phyloP scores from a whole-genome alignment of 805 yeast species.

The Yarrowia bubula region DNA sequence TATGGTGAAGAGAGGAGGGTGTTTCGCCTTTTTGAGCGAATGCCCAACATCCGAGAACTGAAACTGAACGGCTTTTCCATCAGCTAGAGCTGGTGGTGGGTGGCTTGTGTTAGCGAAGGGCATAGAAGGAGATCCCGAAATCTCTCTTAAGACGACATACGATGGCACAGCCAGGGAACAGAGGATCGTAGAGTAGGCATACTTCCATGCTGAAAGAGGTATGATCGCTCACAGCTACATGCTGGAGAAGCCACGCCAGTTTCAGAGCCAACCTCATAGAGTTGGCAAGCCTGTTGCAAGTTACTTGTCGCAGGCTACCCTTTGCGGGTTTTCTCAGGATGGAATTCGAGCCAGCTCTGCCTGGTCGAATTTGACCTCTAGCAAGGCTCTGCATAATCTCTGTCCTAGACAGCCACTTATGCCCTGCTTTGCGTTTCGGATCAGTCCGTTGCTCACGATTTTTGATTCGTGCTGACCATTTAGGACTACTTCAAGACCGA shows the following conservation, averaged over 20 bases:
- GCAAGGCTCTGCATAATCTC: conserved; percentile 19
- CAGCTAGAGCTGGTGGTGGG: conserved; percentile 13
- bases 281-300: conserved; percentile 2
- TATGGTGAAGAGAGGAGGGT: background rate
- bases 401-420: background rate
- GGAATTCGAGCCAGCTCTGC: background rate
- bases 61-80: background rate
- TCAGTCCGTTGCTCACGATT: conserved; percentile 16
- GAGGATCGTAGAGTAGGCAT: background rate
- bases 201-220: background rate
- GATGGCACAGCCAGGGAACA: background rate
- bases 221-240: background rate
- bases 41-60: no score
- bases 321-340: background rate
- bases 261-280: background rate
- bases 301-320: conserved; percentile 13
- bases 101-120: background rate
- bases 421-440: conserved; percentile 28
- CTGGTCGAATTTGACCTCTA: background rate
- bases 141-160: no score
- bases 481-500: conserved; percentile 87
- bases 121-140: background rate
- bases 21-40: conserved; percentile 3
- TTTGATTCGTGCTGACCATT: conserved; percentile 19
- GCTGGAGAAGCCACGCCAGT: background rate